Base-by-base conservation (phyloP, 1,284 basidiomycete genomes). In the Fomitiporia mediterranea region DNA sequence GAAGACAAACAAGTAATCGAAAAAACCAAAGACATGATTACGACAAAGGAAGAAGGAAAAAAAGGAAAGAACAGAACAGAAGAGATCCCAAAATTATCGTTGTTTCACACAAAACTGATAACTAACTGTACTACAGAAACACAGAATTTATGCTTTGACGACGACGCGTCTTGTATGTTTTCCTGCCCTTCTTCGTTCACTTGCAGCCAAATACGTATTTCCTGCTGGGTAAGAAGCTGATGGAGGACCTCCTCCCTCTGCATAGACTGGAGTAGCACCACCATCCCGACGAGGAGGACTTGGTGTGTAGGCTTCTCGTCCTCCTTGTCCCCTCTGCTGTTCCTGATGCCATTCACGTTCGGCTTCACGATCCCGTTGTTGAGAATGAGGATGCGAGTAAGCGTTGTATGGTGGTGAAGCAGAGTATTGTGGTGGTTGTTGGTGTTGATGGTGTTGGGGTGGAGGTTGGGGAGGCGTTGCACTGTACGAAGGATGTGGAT, bases 111-210 rank as follows among this genome's bases (percentile, higher is more conserved):
- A 42, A 51, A 43, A 32, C 13, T 27, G 23, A 38, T 38, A 25
- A 57, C 32, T 19, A 51, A n/a, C 17, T 13, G 40, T 15, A 28
- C 30, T 28, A 30, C n/a, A 48, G 49, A 23, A n/a, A 48, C 11
- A 17, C 2, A 44, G 9, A 48, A 9, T 9, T 42, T 19, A 30
- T 28, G 28, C 42, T 27, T 53, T 53, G 1, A 55, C 57, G 19
- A 55, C 44, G 38, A 85, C 81, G 50, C 86, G 76, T 63, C 74
- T 75, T 19, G 85, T 88, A 65, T 88, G 86, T 66, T 88, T 88
- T 44, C 85, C 85, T 53, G 85, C 84, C 53, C 85, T 74, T 57
- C 85, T 72, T 15, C 85, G 80, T 67, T 86, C 53, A 19, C 43
- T 43, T 15, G 15, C 84, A 42, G 44, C 23, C 13, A 46, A 4